Evolutionary conservation across 202 grass and related monocot species (phyloP), one percentile per base, ranked within the genome.

Genomic region (Panicum hallii): DNA sequence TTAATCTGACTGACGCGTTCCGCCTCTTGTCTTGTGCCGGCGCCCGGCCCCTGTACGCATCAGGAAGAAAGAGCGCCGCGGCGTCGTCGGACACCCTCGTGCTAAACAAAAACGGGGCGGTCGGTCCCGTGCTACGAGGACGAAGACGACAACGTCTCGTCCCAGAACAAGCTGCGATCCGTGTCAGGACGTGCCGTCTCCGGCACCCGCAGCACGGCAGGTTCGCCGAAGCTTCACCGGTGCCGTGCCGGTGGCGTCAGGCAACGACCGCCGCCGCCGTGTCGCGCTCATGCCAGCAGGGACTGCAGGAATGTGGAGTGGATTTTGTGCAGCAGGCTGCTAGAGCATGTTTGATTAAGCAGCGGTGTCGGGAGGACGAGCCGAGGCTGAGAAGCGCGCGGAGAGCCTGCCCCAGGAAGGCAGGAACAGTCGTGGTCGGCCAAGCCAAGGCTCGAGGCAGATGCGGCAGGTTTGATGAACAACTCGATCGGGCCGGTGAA

Each of bases 141-240:
- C 14, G 54, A 77, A 48, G 1, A 0, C 19, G 9, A 19, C 47
- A 14, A 14, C 38, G 56, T 23, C n/a, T 44, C 66, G 40, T 10
- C 19, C 9, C 4, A 38, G n/a, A 12, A 41, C 19, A 7, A 22
- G 9, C 50, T 56, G 74, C 45, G 7, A 34, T 19, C 46, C 47
- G 13, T 5, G 34, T 23, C 52, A 15, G 72, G 15, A n/a, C 42
- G 41, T 84, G 69, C 69, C 57, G 82, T 75, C 75, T 57, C 40
- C 55, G 52, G 68, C 49, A 6, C 42, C 41, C 58, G 77, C 79
- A 58, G 44, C 15, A 4, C 36, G 8, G 81, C 66, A 74, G 50
- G 11, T 60, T 80, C 60, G 16, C 30, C 2, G 81, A 46, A 26
- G 42, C 74, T 79, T 72, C 74, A 26, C 13, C 48, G 38, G 0